These are phyloP conservation scores for Jamesozyma gamospora DNA, from an alignment of 805 yeast genomes.

Conservation along the genomic window DNA sequence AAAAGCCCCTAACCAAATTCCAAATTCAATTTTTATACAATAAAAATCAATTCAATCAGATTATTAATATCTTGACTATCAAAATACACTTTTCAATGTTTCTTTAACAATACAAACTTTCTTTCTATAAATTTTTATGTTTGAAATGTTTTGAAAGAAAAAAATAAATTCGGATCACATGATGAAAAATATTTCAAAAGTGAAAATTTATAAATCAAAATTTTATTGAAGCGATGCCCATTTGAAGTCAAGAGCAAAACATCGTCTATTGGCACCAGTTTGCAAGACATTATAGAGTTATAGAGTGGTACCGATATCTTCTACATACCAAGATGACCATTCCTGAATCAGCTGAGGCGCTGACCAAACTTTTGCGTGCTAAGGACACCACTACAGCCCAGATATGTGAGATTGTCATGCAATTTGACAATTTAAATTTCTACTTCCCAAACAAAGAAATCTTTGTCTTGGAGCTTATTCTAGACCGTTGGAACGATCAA, in stretches of 20 bases:
- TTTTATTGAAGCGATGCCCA: slow-evolving; percentile 3
- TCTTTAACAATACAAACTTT: no score
- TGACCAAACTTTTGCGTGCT: slow-evolving; percentile 50
- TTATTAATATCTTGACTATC: no score
- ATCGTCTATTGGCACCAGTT: no score
- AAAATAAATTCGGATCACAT: background rate
- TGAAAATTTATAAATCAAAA: background rate
- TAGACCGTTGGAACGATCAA: slow-evolving; percentile 49
- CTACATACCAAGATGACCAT: no score
- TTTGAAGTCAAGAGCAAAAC: no score
- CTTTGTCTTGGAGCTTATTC: slow-evolving; percentile 49
- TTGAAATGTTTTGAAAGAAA: background rate
- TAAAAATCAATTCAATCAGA: no score
- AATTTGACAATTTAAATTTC: slow-evolving; percentile 30
- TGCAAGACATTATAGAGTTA: no score
- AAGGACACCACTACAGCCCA: slow-evolving; percentile 37
- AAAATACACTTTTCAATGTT: no score
- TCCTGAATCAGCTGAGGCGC: slow-evolving; percentile 35
- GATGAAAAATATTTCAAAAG: background rate
- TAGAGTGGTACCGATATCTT: no score
- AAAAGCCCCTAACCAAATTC: no score
- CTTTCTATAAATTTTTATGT: background rate
- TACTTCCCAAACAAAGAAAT: slow-evolving; percentile 45
- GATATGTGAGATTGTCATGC: slow-evolving; percentile 30
- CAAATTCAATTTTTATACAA: no score